Evolutionary conservation across 164 flowering plant species (phyloP), one percentile per base, ranked within the genome.

Genomic region (Pachysandra terminalis): DNA sequence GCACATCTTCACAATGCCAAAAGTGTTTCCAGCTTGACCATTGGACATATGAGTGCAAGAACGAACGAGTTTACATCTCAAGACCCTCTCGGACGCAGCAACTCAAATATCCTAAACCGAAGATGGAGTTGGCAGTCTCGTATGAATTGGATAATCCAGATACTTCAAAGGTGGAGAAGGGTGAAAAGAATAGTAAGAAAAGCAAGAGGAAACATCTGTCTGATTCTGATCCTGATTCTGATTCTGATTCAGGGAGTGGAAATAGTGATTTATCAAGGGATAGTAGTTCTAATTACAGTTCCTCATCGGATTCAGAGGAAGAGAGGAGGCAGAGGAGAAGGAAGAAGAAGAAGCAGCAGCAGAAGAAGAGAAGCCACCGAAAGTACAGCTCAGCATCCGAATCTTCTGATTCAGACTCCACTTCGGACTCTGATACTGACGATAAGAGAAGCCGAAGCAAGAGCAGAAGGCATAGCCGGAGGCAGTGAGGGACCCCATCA

Each of bases 11-110:
- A 2, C 88, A 87, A 54, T 88, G 90, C 74, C 93, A 88, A 70
- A 86, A 88, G 66, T 88, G 93, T 68, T 85, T 80, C 58, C 89
- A 88, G 62, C 24, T 78, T 24, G 93, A 90, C 19, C 93, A 88
- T 59, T 88, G 93, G 93, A 88, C 93, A 0, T 86, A 84, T 56
- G 93, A 86, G 69, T 88, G 93, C 82, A 86, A 86, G 75, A 88
- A 86, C 52, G 93, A 86, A 65, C 67, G 93, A 53, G 93, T 85
- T 63, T 88, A 88, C 66, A 85, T 88, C 58, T 81, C 93, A 6
- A 73, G 93, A 8, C 93, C 93, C 16, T 88, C 93, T 1, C 72
- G 90, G n/a, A 86, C 89, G 6, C 93, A 88, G 69, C 85, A 80
- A 49, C 81, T 88, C 19, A 88, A 88, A 68, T 83, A 86, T 60